These are phyloP conservation scores for Candida ulmi DNA, from an alignment of 805 yeast genomes.

Conservation along the genomic window DNA sequence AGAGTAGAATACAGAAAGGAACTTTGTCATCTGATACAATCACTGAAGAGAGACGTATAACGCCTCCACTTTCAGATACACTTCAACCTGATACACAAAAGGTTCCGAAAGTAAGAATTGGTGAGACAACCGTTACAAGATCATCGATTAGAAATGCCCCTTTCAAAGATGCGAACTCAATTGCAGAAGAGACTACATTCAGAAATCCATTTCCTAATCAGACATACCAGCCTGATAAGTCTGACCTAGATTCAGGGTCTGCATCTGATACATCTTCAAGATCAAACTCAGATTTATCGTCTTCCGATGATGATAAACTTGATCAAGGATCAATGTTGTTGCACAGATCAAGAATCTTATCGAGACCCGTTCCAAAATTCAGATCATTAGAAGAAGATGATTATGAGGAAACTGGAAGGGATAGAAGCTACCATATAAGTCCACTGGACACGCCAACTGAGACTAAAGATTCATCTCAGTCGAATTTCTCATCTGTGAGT, in stretches of 20 bases:
- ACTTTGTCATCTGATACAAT: constrained; percentile 12
- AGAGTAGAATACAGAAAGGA: constrained; percentile 16
- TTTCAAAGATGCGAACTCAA: no score
- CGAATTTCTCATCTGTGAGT: constrained; percentile 30
- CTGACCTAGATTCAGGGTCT: background rate
- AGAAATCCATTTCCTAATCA: no score
- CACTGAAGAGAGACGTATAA: background rate
- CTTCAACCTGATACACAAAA: background rate
- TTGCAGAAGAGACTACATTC: no score
- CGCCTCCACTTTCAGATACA: constrained; percentile 1
- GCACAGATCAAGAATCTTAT: constrained; percentile 20
- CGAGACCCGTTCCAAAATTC: constrained; percentile 16
- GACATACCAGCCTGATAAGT: background rate
- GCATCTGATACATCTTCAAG: no score
- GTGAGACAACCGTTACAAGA: no score
- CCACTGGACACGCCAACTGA: background rate
- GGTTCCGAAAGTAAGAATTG: no score
- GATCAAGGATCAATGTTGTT: constrained; percentile 17
- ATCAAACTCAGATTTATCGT: background rate
- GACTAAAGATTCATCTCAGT: constrained; percentile 18
- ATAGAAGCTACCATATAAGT: background rate
- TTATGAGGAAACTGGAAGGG: constrained; percentile 5
- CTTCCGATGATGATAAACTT: constrained; percentile 1
- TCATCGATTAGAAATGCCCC: no score
- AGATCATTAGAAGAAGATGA: constrained; percentile 15